These are phyloP conservation scores for Pythium oligandrum DNA, from an alignment of 352 stramenopile species.

Conservation along the genomic window DNA sequence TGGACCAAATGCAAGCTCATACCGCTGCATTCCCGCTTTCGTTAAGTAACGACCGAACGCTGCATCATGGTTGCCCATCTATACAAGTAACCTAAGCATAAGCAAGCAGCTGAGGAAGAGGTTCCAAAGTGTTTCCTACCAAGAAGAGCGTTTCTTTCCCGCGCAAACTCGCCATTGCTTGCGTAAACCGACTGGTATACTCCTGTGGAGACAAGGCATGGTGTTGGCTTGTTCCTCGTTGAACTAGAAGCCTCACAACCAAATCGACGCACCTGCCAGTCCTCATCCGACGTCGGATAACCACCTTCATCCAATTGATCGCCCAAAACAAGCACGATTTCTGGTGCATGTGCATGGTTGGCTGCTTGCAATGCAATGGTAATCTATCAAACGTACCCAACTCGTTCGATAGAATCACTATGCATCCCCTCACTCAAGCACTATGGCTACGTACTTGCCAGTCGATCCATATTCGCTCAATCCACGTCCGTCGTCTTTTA, in stretches of 20 bases:
- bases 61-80: conserved; percentile 80
- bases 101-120: not conserved
- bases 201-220: conserved; percentile 14
- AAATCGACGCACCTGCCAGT: conserved; percentile 37
- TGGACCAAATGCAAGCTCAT: conserved; percentile 51
- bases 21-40: conserved; percentile 35
- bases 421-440: too few species aligned
- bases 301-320: conserved; percentile 77
- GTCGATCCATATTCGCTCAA: conserved; percentile 70
- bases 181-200: conserved; percentile 51
- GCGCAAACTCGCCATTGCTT: conserved; percentile 28
- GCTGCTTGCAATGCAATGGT: conserved; percentile 29
- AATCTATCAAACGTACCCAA: conserved; percentile 17
- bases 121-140: conserved; percentile 13
- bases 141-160: conserved; percentile 51
- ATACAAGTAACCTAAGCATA: not conserved
- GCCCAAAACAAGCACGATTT: conserved; percentile 58
- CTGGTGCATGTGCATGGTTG: conserved; percentile 41
- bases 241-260: not conserved
- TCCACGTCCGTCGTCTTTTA: conserved; percentile 44
- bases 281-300: conserved; percentile 33
- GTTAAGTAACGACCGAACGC: conserved; percentile 51
- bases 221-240: too few species aligned
- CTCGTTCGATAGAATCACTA: too few species aligned
- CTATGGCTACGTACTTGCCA: conserved; percentile 34